Evolutionary conservation across 1,284 basidiomycete species (phyloP).

Genomic region (Grifola frondosa): DNA sequence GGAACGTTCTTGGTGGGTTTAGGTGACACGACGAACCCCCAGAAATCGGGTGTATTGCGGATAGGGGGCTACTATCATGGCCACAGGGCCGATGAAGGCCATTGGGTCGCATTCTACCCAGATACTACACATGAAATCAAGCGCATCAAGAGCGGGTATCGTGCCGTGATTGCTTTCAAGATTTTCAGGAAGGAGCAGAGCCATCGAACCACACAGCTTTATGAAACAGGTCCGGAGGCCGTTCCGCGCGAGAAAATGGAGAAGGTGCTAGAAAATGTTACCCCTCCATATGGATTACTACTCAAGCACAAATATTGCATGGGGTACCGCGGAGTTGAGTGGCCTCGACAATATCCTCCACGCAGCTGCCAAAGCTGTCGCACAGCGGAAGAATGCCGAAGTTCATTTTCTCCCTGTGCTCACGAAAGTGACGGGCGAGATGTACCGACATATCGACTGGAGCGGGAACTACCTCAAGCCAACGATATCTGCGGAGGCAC

Average conservation of each 20-base stretch:
- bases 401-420: background rate
- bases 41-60: too few relatives aligned
- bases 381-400: background rate
- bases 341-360: conserved; percentile 24
- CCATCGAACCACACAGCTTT: too few relatives aligned
- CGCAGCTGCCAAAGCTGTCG: background rate
- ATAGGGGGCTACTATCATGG: conserved; percentile 6
- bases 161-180: background rate
- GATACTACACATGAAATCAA: background rate
- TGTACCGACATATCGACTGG: too few relatives aligned
- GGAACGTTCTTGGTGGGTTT: conserved; percentile 14
- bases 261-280: background rate
- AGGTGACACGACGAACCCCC: background rate
- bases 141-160: background rate
- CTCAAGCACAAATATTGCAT: conserved; percentile 25
- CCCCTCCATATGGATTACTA: conserved; percentile 23
- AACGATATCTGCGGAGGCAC: too few relatives aligned
- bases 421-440: too few relatives aligned
- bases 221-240: too few relatives aligned
- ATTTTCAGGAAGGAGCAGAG: background rate
- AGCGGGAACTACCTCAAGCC: too few relatives aligned
- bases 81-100: background rate
- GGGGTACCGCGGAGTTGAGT: conserved; percentile 20
- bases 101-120: conserved; percentile 1
- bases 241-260: background rate